These are phyloP conservation scores for Candida pini DNA, from an alignment of 805 yeast genomes.

Conservation along the genomic window DNA sequence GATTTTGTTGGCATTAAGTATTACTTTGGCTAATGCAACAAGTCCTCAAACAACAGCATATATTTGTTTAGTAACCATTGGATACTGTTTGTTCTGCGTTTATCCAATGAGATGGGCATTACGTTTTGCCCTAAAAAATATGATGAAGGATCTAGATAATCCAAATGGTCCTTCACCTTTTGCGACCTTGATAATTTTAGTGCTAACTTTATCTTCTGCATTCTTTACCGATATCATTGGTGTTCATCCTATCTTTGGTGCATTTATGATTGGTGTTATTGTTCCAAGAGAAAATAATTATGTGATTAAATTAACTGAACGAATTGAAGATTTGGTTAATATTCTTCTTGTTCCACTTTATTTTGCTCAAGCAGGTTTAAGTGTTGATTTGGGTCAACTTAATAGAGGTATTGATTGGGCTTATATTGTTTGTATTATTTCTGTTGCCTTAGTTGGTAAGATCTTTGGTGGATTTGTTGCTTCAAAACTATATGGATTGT, in stretches of 20 bases:
- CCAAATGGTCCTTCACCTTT: conserved; percentile 60
- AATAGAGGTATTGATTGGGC: conserved; percentile 73
- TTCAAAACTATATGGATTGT: conserved; percentile 55
- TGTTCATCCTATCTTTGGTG: conserved; percentile 83
- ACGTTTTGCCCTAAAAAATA: conserved; percentile 36
- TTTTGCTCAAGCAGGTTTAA: conserved; percentile 75
- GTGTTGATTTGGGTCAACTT: conserved; percentile 59
- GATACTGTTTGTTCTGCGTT: conserved; percentile 59
- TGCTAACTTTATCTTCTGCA: conserved; percentile 58
- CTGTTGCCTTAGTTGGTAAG: conserved; percentile 64
- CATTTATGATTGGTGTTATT: conserved; percentile 69
- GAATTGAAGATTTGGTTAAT: conserved; percentile 73
- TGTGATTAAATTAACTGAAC: conserved; percentile 62
- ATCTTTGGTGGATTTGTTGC: conserved; percentile 61
- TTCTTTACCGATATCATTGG: conserved; percentile 82
- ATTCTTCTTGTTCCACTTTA: conserved; percentile 69
- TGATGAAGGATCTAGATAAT: conserved; percentile 41
- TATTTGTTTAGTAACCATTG: conserved; percentile 58
- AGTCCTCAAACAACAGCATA: conserved; percentile 66
- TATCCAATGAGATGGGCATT: conserved; percentile 52
- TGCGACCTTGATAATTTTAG: conserved; percentile 49
- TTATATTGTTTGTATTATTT: conserved; percentile 61
- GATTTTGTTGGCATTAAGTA: conserved; percentile 70
- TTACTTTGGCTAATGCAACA: conserved; percentile 70
- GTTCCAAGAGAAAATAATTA: conserved; percentile 74